Base-by-base conservation (phyloP, 2,329 filamentous ascomycete genomes). In the Pseudocercospora crystallina region DNA sequence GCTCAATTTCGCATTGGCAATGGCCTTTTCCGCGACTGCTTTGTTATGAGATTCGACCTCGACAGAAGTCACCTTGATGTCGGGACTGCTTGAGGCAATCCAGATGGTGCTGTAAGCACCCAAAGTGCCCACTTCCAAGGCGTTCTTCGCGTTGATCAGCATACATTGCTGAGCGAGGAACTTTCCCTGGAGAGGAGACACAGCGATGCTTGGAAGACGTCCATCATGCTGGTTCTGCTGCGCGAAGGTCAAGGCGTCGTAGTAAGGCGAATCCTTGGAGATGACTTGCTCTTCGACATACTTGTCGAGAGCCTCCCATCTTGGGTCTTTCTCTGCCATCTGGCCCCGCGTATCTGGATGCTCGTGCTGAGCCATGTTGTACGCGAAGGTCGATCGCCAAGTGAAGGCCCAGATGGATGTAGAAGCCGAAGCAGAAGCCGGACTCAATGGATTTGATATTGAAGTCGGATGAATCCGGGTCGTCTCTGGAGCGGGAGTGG, bases 161-260 rank as follows among this genome's bases (percentile, higher is more conserved):
- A 61, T 66, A 43, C 66, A 65, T 39, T 73, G 72, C 11, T 76
- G 57, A 10, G 71, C 64, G 7, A 77, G 63, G 40, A 67, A 69
- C 47, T 72, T 70, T 26, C 71, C 73, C 37, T 71, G 61, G 8
- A 68, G 59, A 1, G 66, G 60, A 3, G 65, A 63, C 33, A 74
- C 65, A 37, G 63, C 65, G 52, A 76, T 74, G 41, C 66, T 63
- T 1, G 69, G 69, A 0, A 77, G 64, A 5, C 68, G 68, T 2
- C 67, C 60, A n/a, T 38, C 8, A 7, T 8, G 8, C 7, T 11
- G 15, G 8, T 8, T 14, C 15, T 8, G 29, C 56, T 61, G 56
- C 47, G 58, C 44, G 64, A 7, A 8, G 8, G n/a, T 11, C 8
- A 38, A 14, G n/a, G 13, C 35, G 8, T 9, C 10, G 8, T 14